Conservation (phyloP, 805 yeast genomes). For the Wickerhamomyces bisporus region DNA sequence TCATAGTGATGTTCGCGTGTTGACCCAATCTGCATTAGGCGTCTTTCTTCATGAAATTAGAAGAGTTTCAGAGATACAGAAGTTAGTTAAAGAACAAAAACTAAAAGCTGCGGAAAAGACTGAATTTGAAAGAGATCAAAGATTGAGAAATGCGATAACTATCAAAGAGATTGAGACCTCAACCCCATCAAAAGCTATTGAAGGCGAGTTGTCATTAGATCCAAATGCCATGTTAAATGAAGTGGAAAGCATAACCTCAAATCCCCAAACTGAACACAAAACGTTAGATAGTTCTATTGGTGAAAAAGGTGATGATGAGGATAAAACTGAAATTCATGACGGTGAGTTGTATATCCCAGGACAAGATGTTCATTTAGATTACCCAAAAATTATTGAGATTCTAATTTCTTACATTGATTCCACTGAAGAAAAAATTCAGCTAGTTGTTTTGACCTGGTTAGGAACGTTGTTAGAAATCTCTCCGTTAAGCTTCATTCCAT, state of each 20-base stretch:
- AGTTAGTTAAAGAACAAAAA: slow-evolving; percentile 35
- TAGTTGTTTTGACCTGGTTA: slow-evolving; percentile 80
- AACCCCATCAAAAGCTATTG: slow-evolving; percentile 20
- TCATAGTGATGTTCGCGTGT: slow-evolving; percentile 80
- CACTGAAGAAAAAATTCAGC: slow-evolving; percentile 69
- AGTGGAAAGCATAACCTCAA: not conserved
- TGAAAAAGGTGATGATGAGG: not conserved
- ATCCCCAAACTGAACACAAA: not conserved
- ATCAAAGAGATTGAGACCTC: slow-evolving; percentile 19
- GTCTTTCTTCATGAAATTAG: slow-evolving; percentile 75
- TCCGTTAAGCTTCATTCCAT: slow-evolving; percentile 69
- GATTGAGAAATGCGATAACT: slow-evolving; percentile 13
- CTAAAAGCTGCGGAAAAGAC: slow-evolving; percentile 6
- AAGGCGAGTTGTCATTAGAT: not conserved
- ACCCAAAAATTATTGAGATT: slow-evolving; percentile 73
- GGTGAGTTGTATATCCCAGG: slow-evolving; percentile 64
- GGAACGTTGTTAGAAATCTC: slow-evolving; percentile 66
- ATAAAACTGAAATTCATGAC: slow-evolving; percentile 26
- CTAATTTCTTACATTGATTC: slow-evolving; percentile 70
- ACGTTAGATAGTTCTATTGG: not conserved
- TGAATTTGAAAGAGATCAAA: slow-evolving; percentile 12
- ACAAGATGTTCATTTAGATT: slow-evolving; percentile 80
- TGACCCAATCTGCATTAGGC: slow-evolving; percentile 74
- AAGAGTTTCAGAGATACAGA: slow-evolving; percentile 65
- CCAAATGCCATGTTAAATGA: not conserved